These are phyloP conservation scores for Tolypocladium album DNA, from an alignment of 2,329 filamentous ascomycete genomes.

Conservation along the genomic window DNA sequence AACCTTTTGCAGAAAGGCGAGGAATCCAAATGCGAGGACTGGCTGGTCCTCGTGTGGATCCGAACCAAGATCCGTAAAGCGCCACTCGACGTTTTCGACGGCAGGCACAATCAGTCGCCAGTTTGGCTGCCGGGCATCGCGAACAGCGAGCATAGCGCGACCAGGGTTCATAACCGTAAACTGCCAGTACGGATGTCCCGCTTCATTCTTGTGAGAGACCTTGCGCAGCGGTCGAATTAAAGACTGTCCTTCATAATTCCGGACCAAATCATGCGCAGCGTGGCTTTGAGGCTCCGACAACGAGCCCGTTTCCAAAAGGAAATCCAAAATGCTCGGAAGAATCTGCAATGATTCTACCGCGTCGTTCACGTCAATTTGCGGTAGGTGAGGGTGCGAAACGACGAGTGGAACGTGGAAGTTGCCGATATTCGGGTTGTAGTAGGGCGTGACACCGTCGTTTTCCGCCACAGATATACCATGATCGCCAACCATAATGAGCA, in stretches of 20 bases:
- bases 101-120: slow-evolving; percentile 14
- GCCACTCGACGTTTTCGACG: slow-evolving; percentile 17
- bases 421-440: slow-evolving; percentile 20
- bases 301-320: slow-evolving; percentile 21
- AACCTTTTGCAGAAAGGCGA: slow-evolving; percentile 9
- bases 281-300: slow-evolving; percentile 12
- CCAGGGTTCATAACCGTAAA: slow-evolving; percentile 15
- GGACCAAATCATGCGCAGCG: slow-evolving; percentile 17
- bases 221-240: slow-evolving; percentile 19
- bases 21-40: slow-evolving; percentile 14
- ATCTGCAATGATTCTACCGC: slow-evolving; percentile 22
- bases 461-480: slow-evolving; percentile 23
- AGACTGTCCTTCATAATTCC: slow-evolving; percentile 24
- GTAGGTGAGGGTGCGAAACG: slow-evolving; percentile 21
- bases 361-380: slow-evolving; percentile 18
- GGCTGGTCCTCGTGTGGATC: slow-evolving; percentile 18
- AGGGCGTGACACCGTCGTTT: slow-evolving; percentile 19
- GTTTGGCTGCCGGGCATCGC: slow-evolving; percentile 8
- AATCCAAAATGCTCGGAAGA: slow-evolving; percentile 22
- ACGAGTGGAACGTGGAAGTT: slow-evolving; percentile 23
- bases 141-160: slow-evolving; percentile 10
- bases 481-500: slow-evolving; percentile 21
- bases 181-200: slow-evolving; percentile 10
- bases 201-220: slow-evolving; percentile 6
- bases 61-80: slow-evolving; percentile 15